Base-by-base conservation (phyloP, 1,139 yeast species). In the Yamadazyma membranifaciens region DNA sequence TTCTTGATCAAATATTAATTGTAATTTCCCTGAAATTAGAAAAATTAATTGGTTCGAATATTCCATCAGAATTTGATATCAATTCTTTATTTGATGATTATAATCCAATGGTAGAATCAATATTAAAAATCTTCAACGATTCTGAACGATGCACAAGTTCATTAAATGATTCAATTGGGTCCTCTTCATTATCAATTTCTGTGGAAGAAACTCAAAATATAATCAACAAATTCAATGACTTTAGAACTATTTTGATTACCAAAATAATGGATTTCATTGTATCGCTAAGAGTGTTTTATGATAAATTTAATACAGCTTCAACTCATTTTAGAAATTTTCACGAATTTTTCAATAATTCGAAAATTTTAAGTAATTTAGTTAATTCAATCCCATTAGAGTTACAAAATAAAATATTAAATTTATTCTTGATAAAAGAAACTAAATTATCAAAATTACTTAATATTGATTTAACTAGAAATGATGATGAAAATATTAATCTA, bases 401-500 rank as follows among this genome's bases (percentile, higher is more conserved):
- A 6, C 67, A 67, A 49, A 41, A 47, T 1, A 51, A 54, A 20
- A 42, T 70, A 4, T 42, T 67, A 39, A 55, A 59, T 25, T 50
- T 63, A 9, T 70, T 64, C 41, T 57, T 70, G 36, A 52, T 56
- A 28, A 68, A 67, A 40, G 76, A 70, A 43, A 56, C 65, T 1
- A 52, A 50, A 24, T 43, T 66, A 6, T 73, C 66, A 0, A 46
- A 44, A 20, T 31, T 45, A 3, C 43, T 55, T 12, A 62, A 59
- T 0, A 54, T 71, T 3, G 67, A 69, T 10, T 57, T 83, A 41
- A 84, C 79, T 28, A 69, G 87, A 51, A 65, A 62, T 17, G 80
- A 71, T 31, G 70, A 72, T 30, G 89, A 83, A 56, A 83, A 73
- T 50, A 85, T 81, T 3, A 73, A 31, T n/a, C 16, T 24, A 13